These are phyloP conservation scores for Quercus suber DNA, from an alignment of 306 rosid genomes.

Conservation along the genomic window DNA sequence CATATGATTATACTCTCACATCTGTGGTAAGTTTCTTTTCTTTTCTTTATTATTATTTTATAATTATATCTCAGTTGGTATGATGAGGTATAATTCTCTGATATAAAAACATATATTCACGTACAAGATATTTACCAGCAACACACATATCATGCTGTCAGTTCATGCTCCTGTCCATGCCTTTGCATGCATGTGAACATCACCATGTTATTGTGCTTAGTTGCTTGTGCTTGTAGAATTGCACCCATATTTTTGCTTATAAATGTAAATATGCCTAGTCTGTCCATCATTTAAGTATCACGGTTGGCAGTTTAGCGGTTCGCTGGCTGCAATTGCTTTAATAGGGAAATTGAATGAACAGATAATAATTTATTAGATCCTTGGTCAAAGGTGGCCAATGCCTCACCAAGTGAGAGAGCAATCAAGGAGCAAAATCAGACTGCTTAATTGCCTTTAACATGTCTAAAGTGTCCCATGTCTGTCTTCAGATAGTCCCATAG, in stretches of 20 bases:
- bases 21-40: constrained; percentile 45
- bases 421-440: neutral
- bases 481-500: neutral
- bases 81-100: neutral
- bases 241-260: neutral
- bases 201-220: neutral
- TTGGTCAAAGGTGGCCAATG: neutral
- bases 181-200: neutral
- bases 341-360: neutral
- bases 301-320: neutral
- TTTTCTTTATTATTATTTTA: neutral
- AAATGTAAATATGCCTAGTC: neutral
- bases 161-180: neutral
- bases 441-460: neutral
- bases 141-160: neutral
- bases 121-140: neutral
- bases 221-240: neutral
- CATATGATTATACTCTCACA: constrained; percentile 39
- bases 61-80: constrained; percentile 2
- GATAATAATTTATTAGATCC: neutral
- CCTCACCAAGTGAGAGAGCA: neutral
- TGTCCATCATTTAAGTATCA: neutral
- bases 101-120: constrained; percentile 1
- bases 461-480: neutral
- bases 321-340: neutral